Base-by-base conservation (phyloP, 345 rosid genomes). In the Rhizophora apiculata region DNA sequence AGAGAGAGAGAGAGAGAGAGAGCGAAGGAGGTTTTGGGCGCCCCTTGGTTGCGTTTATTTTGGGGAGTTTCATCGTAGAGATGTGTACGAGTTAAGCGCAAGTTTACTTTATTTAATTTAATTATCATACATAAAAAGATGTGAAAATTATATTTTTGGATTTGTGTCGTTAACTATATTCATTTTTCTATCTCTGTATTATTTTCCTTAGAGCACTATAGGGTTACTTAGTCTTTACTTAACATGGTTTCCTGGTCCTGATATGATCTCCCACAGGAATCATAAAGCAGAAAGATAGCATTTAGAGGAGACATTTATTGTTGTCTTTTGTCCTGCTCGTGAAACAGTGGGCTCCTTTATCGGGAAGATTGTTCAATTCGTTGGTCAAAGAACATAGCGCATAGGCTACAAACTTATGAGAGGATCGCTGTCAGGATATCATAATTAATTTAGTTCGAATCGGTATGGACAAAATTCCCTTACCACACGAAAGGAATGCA, bases 241-340 rank as follows among this genome's bases (percentile, higher is more conserved):
- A 30, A 64, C 30, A 20, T 34, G 53, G 22, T 19, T 52, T 62
- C 8, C 34, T 51, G 5, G 9, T 18, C 46, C 20, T n/a, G 15
- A 10, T 43, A 0, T 64, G 32, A 3, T 48, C 36, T 29, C 64
- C 26, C 49, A 57, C 37, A 10, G 22, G 34, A 64, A 72, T 64
- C 20, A 64, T 63, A 49, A 49, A 68, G 39, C 10, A 53, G 55
- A 63, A 63, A n/a, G 24, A 54, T 9, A 36, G 52, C 54, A 49
- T 20, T 37, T 29, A 48, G 49, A 29, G 62, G 26, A 10, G 16
- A n/a, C 11, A 10, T 46, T 48, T 5, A 18, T 39, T 11, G 39
- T 32, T 6, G 39, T 22, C 66, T 37, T 22, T 39, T 63, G 66
- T 37, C 52, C 52, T 39, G 27, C 43, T 24, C 37, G 15, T 37